phyloP scores from a whole-genome alignment of 257 asterid species.

The Solanum paucissectum region DNA sequence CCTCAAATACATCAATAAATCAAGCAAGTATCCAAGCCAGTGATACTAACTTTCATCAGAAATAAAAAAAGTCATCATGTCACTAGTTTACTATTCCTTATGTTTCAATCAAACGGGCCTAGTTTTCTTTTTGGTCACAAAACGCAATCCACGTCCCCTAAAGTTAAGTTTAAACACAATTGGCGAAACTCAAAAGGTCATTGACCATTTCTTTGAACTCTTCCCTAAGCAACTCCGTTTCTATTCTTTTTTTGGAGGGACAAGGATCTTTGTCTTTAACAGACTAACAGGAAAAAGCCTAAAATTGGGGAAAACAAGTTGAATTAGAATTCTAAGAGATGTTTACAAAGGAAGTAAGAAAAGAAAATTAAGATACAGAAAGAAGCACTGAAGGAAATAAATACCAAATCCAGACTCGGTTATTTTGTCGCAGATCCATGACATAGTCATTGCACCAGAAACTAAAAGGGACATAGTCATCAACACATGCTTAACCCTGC shows the following conservation, averaged over 20 bases:
- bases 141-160: not conserved
- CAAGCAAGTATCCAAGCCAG: not conserved
- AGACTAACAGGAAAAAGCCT: not conserved
- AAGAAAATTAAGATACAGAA: not conserved
- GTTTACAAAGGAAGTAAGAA: not conserved
- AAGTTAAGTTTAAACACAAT: not conserved
- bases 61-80: not conserved
- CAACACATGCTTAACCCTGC: constrained; percentile 86
- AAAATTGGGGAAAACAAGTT: not conserved
- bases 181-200: not conserved
- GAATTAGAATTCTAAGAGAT: not conserved
- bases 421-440: constrained; percentile 91
- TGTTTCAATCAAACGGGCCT: not conserved
- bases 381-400: not conserved
- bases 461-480: constrained; percentile 67
- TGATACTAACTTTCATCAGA: not conserved
- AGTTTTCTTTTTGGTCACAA: not conserved
- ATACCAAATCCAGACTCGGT: constrained; percentile 94
- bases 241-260: not conserved
- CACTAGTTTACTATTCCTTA: not conserved
- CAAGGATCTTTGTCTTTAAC: not conserved
- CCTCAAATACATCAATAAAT: not conserved
- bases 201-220: not conserved
- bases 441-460: constrained; percentile 92
- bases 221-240: not conserved